phyloP scores from a whole-genome alignment of 768 basidiomycete genomes.

The Leccinum uliginosum region DNA sequence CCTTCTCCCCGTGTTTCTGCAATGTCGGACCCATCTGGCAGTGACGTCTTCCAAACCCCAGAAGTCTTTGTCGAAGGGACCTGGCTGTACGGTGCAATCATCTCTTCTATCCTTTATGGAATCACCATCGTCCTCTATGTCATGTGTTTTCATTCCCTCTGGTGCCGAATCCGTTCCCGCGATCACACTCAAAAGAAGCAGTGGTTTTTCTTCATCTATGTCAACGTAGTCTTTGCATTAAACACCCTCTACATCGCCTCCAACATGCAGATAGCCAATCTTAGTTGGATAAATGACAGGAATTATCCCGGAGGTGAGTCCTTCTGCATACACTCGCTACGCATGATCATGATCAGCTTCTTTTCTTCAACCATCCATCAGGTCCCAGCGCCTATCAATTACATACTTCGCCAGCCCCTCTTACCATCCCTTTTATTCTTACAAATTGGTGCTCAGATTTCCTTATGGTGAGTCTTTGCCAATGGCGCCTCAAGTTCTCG shows the following conservation, averaged over 20 bases:
- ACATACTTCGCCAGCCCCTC: slow-evolving; percentile 22
- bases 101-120: slow-evolving; percentile 27
- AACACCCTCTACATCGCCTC: slow-evolving; percentile 25
- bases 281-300: slow-evolving; percentile 29
- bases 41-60: slow-evolving; percentile 6
- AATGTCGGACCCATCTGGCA: slow-evolving; percentile 13
- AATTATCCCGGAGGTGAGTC: slow-evolving; percentile 29
- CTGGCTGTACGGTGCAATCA: slow-evolving; percentile 30
- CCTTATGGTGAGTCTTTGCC: slow-evolving; percentile 27
- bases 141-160: slow-evolving; percentile 28
- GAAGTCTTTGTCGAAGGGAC: slow-evolving; percentile 23
- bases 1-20: not conserved
- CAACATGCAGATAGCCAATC: slow-evolving; percentile 23
- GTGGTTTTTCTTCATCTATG: slow-evolving; percentile 28
- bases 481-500: not conserved
- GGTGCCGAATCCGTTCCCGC: slow-evolving; percentile 17
- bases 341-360: not conserved
- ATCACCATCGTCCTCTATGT: slow-evolving; percentile 23
- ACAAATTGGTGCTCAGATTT: slow-evolving; percentile 30
- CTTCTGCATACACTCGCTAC: not conserved
- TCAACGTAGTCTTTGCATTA: slow-evolving; percentile 26
- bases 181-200: slow-evolving; percentile 13
- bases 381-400: slow-evolving; percentile 25
- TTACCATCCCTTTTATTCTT: slow-evolving; percentile 26
- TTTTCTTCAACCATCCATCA: not conserved